Evolutionary conservation across 192 early-diverging fungal species (phyloP).

Genomic region (Coemansia sp.): DNA sequence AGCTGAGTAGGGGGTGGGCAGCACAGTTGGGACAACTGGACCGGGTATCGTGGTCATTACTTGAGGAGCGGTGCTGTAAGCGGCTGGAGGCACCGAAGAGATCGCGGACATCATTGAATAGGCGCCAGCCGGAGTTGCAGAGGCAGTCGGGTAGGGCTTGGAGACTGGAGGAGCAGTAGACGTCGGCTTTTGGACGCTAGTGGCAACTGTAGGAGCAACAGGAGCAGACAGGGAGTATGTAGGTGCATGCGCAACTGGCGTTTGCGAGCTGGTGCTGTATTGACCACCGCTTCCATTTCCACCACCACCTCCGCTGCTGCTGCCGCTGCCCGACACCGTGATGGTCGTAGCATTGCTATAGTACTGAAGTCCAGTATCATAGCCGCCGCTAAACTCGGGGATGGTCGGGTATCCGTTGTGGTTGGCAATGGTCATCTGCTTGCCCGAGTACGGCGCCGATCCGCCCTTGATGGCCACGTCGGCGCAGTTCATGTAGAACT

Average conservation of each 20-base stretch:
- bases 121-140: neutral
- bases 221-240: neutral
- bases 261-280: neutral
- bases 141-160: neutral
- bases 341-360: conserved; percentile 32
- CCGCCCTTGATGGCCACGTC: conserved; percentile 66
- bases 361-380: conserved; percentile 22
- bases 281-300: neutral
- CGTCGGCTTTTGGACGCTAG: too few relatives aligned
- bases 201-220: neutral
- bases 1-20: neutral
- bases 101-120: neutral
- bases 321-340: conserved; percentile 29
- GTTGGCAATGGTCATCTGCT: conserved; percentile 60
- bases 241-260: neutral
- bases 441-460: conserved; percentile 41
- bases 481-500: conserved; percentile 78
- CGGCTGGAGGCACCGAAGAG: neutral
- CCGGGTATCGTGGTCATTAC: neutral
- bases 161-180: neutral
- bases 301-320: neutral
- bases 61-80: neutral
- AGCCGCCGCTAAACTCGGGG: conserved; percentile 56
- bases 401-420: conserved; percentile 57
- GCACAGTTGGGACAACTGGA: neutral